Evolutionary conservation across 2,329 filamentous ascomycete species (phyloP), one percentile per base, ranked within the genome.

Genomic region (Scedosporium dehoogii): DNA sequence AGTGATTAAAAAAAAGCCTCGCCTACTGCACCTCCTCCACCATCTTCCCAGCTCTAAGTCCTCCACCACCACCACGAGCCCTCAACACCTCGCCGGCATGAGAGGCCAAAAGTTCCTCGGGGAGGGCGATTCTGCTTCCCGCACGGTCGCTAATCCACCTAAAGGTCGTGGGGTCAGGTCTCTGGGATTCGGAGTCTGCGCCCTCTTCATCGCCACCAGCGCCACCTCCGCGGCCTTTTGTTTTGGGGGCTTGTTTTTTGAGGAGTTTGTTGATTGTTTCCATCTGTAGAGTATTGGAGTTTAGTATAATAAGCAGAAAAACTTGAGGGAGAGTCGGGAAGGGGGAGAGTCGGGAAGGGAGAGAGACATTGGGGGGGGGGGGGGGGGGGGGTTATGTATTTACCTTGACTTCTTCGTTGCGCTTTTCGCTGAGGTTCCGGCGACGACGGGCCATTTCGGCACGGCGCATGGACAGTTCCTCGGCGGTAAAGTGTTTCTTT

Each of bases 211-310:
- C 65, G 64, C 66, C 76, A 64, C 69, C 72, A 55, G 71, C 79
- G 33, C 27, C n/a, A 21, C 10, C 23, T 38, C 73, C 79, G 67
- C 82, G 83, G 66, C 79, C 78, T 66, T 82, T 87, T 63, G 84
- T 85, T 73, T 93, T 92, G 25, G 90, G 87, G 1, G 90, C 89
- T 72, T 92, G 90, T 71, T 92, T 92, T 74, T 92, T 92, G 60
- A 94, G 84, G 1, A 94, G 85, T 69, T 92, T 92, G 78, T 94
- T 92, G 81, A 94, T 93, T 0, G 90, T 94, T 78, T 93, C 90
- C 83, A 91, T 90, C 89, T 92, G 67, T 21, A 59, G 29, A 25
- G 9, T 42, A 14, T 18, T 2, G 16, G 33, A 18, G 16, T 46
- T 38, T 25, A 14, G 25, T 10, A 59, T 18, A 27, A 55, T 21